Evolutionary conservation across 2,329 filamentous ascomycete species (phyloP), one percentile per base, ranked within the genome.

Genomic region (Neophaeococcomyces aloes): DNA sequence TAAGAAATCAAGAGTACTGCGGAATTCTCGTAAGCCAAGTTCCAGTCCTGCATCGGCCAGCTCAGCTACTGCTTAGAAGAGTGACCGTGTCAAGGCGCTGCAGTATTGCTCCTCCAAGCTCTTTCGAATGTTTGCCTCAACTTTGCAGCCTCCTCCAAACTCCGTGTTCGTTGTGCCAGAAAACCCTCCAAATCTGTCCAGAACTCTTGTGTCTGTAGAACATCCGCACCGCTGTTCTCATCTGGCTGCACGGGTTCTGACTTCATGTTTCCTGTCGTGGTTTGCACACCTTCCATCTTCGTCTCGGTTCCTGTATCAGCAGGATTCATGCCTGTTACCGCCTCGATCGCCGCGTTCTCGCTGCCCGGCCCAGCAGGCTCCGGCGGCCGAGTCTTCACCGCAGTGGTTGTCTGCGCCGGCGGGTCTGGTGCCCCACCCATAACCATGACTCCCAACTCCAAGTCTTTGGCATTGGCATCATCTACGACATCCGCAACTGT

Each of bases 371-470:
- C 61, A n/a, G 58, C 59, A 48, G 60, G 30, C 18, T 42, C 49
- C n/a, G 51, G 31, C 10, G 47, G 42, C 21, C 43, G 23, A 5
- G 37, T 41, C 5, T 43, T 34, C 2, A 32, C 31, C 2, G 48
- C 53, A 3, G 47, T 48, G 2, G 29, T 38, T 17, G 29, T 30
- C 6, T 53, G 48, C 8, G 48, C 38, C 3, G 49, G 48, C 8
- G 53, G 46, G 38, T 53, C 61, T 18, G 66, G 65, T 17, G 71
- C 76, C 11, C 86, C 87, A 2, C 83, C 84, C 59, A 94, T 78
- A 15, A 95, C 73, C 87, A 96, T 96, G 44, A 95, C 75, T 1
- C 78, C 78, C 50, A 96, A 80, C 61, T 94, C 87, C 0, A 89
- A 69, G 17, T 64, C 62, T 61, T 64, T 8, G 66, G 69, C 1